These are phyloP conservation scores for Leccinum laetum DNA, from an alignment of 1,284 basidiomycete genomes.

Conservation along the genomic window DNA sequence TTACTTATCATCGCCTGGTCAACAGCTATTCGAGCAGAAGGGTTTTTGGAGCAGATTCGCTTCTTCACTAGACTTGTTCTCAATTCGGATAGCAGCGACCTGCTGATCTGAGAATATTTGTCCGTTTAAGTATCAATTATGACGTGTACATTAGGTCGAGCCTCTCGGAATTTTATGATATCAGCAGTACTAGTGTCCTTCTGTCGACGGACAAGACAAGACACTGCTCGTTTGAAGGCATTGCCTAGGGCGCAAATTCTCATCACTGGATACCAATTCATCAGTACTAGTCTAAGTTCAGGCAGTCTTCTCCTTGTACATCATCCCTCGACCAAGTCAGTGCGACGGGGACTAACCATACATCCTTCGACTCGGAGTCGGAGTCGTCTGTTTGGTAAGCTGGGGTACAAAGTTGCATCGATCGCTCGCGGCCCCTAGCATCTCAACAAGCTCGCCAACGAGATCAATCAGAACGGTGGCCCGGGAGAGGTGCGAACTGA, in stretches of 20 bases:
- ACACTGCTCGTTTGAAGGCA: too few relatives aligned
- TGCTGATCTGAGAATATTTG: constrained; percentile 11
- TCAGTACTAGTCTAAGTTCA: too few relatives aligned
- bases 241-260: too few relatives aligned
- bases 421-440: constrained; percentile 33
- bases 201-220: background rate
- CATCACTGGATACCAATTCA: too few relatives aligned
- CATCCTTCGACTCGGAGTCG: constrained; percentile 23
- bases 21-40: constrained; percentile 34
- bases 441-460: constrained; percentile 52
- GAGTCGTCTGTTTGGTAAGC: constrained; percentile 62
- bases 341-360: constrained; percentile 5
- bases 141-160: background rate
- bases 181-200: background rate
- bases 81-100: constrained; percentile 31
- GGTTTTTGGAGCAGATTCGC: constrained; percentile 36
- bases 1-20: background rate
- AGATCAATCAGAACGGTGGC: constrained; percentile 54
- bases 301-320: too few relatives aligned
- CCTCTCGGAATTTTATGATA: background rate
- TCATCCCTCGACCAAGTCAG: background rate
- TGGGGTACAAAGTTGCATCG: constrained; percentile 60
- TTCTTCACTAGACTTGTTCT: constrained; percentile 38
- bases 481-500: constrained; percentile 38
- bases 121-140: background rate